Evolutionary conservation across 2,329 filamentous ascomycete species (phyloP), one percentile per base, ranked within the genome.

Genomic region (Botryotinia globosa): DNA sequence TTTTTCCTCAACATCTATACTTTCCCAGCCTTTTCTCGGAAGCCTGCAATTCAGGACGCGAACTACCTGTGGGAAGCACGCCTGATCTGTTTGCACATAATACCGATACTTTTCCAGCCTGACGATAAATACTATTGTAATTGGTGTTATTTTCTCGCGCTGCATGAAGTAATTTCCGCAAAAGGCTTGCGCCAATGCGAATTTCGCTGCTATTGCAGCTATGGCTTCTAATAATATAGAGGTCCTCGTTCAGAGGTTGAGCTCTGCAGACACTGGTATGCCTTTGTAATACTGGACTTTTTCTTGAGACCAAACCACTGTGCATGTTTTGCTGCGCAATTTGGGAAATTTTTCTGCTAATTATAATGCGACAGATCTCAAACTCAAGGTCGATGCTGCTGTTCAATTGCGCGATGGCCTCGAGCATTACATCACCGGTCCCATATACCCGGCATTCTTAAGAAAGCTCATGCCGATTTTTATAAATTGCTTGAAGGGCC

Each of bases 401-500:
- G 90, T 91, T 69, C 92, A 94, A 76, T 86, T 99, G 79, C 93
- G 96, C 81, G 97, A 99, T 83, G 94, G 89, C 79, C 90, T 98
- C 77, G 97, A 99, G 76, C 88, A 94, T 79, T 97, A 96, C 84
- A 94, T 92, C 71, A 89, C 89, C 79, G 91, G 92, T 70, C 86
- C 88, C 72, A 90, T 90, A 78, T 99, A 98, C 81, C 83, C 88
- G 42, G 86, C 88, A 68, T 98, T 99, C 81, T 87, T 99, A 74
- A 89, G 93, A 80, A 93, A 93, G 83, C 87, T 98, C 79, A 92
- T 98, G 84, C 96, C 96, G 56, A 89, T 97, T 48, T 96, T 98
- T 83, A 88, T 96, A 80, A 90, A 88, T 81, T 93, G 97, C 71
- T 85, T 99, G 69, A 91, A 91, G 80, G 93, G 94, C 71, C 90